Evolutionary conservation across 2,329 filamentous ascomycete species (phyloP).

Genomic region (Hypoxylon sp.): DNA sequence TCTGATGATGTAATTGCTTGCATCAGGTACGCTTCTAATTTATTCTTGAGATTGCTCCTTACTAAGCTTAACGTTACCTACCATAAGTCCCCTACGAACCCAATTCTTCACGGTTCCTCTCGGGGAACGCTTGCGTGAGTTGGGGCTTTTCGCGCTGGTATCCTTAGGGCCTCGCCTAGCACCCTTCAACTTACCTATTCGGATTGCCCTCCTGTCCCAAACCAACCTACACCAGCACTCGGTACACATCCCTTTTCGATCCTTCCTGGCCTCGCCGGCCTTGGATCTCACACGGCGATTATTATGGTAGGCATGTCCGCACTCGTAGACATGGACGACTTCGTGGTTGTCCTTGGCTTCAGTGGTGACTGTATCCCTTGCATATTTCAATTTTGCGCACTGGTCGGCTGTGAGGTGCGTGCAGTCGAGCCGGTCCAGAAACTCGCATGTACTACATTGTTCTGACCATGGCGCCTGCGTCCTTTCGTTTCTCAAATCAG

Average conservation of each 20-base stretch:
- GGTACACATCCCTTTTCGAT: slow-evolving; percentile 24
- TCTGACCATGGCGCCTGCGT: not conserved
- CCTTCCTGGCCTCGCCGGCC: not conserved
- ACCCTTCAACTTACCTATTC: slow-evolving; percentile 24
- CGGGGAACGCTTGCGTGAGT: not conserved
- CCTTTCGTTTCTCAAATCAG: slow-evolving; percentile 16
- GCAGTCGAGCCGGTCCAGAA: slow-evolving; percentile 12
- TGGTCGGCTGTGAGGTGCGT: slow-evolving; percentile 27
- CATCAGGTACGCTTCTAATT: no score
- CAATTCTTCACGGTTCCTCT: slow-evolving; percentile 1
- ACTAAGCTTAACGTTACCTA: slow-evolving; percentile 6
- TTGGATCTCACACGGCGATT: not conserved
- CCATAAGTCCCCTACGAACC: slow-evolving; percentile 16
- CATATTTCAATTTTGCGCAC: slow-evolving; percentile 18
- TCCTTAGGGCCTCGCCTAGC: not conserved
- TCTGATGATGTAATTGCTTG: no score
- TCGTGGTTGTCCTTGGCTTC: not conserved
- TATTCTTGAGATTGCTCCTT: no score
- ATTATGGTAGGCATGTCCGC: slow-evolving; percentile 24
- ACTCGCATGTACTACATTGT: slow-evolving; percentile 2
- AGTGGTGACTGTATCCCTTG: not conserved
- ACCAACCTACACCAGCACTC: slow-evolving; percentile 17
- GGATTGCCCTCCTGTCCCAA: slow-evolving; percentile 16
- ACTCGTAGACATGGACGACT: slow-evolving; percentile 19
- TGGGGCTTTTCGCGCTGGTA: not conserved